These are phyloP conservation scores for Setaria italica DNA, from an alignment of 202 grass and related monocot species.

Conservation along the genomic window DNA sequence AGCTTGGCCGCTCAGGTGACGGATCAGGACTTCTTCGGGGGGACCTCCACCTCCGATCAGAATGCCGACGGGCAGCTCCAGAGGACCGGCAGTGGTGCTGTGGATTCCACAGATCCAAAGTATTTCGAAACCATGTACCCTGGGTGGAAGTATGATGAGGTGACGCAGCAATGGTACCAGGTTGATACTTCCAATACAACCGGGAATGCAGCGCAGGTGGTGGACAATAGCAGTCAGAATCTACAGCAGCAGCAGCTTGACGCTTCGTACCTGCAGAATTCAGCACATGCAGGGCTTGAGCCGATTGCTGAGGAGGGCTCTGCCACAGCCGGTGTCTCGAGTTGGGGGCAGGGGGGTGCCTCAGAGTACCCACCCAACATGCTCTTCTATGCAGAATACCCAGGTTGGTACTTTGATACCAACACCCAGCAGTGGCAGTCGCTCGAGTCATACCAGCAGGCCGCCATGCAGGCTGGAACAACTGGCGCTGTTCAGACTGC, in stretches of 20 bases:
- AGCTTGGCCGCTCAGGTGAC: conserved; percentile 29
- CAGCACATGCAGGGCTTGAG: conserved; percentile 59
- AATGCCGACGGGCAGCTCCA: conserved; percentile 15
- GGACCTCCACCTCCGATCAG: conserved; percentile 12
- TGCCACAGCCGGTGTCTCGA: conserved; percentile 27
- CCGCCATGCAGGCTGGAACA: conserved; percentile 29
- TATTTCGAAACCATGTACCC: conserved; percentile 84
- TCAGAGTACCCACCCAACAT: conserved; percentile 84
- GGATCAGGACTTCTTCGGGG: conserved; percentile 45
- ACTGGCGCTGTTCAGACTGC: conserved; percentile 46
- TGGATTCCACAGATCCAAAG: conserved; percentile 58
- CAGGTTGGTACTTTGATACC: conserved; percentile 92
- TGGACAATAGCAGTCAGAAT: conserved; percentile 25
- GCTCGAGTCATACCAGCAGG: conserved; percentile 73
- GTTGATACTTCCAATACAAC: conserved; percentile 43
- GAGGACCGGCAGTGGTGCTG: neutral
- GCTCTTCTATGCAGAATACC: conserved; percentile 85
- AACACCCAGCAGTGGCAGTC: conserved; percentile 81
- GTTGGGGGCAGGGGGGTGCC: conserved; percentile 45
- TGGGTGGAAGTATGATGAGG: conserved; percentile 79
- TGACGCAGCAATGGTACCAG: conserved; percentile 85
- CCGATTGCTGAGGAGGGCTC: conserved; percentile 73
- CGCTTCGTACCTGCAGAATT: conserved; percentile 62
- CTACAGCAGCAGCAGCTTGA: conserved; percentile 48
- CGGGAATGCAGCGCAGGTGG: conserved; percentile 37